phyloP scores from a whole-genome alignment of 352 stramenopile genomes.

The Elongisporangium anandrum region DNA sequence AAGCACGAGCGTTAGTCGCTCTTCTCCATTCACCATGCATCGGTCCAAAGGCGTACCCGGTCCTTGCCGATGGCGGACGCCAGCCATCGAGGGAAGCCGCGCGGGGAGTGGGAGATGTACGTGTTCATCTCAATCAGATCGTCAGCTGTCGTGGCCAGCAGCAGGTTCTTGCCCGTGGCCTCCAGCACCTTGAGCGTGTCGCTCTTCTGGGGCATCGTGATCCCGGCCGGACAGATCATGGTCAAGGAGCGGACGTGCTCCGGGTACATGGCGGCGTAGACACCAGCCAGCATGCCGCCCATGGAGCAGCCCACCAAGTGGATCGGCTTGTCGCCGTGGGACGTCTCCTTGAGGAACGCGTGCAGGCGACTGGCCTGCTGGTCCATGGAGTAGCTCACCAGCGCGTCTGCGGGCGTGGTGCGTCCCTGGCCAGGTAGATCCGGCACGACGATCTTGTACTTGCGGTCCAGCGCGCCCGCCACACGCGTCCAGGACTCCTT shows the following conservation, averaged over 20 bases:
- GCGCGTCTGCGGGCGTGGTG: conserved; percentile 38
- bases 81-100: conserved; percentile 22
- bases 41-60: conserved; percentile 10
- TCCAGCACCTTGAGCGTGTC: conserved; percentile 46
- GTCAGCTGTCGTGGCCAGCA: conserved; percentile 45
- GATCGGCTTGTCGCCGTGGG: conserved; percentile 47
- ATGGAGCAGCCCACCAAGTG: conserved; percentile 69
- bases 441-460: conserved; percentile 50
- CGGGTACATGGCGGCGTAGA: conserved; percentile 60
- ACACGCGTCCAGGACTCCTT: conserved; percentile 66
- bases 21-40: not conserved
- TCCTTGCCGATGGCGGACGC: conserved; percentile 12
- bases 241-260: conserved; percentile 52
- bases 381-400: conserved; percentile 41
- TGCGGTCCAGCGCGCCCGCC: conserved; percentile 28
- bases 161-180: conserved; percentile 37
- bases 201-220: conserved; percentile 57
- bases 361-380: conserved; percentile 49
- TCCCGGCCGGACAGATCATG: conserved; percentile 60
- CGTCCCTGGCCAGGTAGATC: conserved; percentile 59
- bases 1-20: conserved; percentile 7
- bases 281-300: conserved; percentile 59
- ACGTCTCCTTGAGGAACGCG: conserved; percentile 46
- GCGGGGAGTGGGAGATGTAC: conserved; percentile 24
- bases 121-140: conserved; percentile 37